Evolutionary conservation across 164 flowering plant genomes (phyloP), one percentile per base, ranked within the genome.

Genomic region (Piper betle): DNA sequence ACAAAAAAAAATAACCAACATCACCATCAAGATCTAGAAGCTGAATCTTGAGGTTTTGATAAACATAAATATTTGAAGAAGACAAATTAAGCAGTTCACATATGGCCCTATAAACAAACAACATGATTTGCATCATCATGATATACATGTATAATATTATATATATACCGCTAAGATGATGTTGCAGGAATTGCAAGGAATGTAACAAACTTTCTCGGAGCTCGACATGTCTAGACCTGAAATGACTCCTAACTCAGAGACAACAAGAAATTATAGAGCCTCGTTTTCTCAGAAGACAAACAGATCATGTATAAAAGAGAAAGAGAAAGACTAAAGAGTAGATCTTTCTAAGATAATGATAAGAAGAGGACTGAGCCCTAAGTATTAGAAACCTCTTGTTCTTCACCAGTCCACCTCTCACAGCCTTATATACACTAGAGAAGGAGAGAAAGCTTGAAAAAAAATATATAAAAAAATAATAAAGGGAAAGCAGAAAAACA

Each of bases 141-240:
- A 43, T 3, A 41, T 4, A 41, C 9, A 41, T 9, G 4, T 41
- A 15, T 3, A 43, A 15, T 2, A 2, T 43, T 43, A 43, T 43
- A 43, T 9, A 6, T 37, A 55, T 88, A 91, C 98, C 98, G 90
- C 98, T 66, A 91, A 68, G 69, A 85, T 79, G 72, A 86, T 91
- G 88, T 84, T 91, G 96, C 98, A 91, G 86, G 79, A 85, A 83
- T 82, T 86, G 94, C 98, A 91, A 74, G 84, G 90, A 43, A 88
- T 88, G 77, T 91, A 88, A 68, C 87, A 91, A 54, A 88, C 88
- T 48, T 84, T 83, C 68, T 88, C 98, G 20, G 90, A 81, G 85
- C 80, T 74, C 62, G 66, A 60, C 69, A 59, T 59, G 62, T 15
- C 63, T 59, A 37, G 50, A 15, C 43, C 12, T 43, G 50, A 43